Evolutionary conservation across 352 stramenopile genomes (phyloP), one percentile per base, ranked within the genome.

Genomic region (Globisporangium canariense): DNA sequence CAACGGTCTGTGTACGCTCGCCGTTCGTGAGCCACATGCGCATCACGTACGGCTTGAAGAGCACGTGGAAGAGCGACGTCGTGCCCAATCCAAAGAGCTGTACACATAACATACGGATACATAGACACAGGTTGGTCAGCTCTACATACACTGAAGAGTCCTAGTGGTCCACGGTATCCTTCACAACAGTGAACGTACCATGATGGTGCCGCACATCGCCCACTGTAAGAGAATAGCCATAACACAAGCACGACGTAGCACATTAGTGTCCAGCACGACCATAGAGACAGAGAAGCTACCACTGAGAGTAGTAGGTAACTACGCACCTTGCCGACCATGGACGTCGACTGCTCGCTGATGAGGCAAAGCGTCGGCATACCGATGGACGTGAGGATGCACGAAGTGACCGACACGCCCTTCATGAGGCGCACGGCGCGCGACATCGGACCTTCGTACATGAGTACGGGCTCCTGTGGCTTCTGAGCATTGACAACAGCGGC

Each of bases 201-300:
- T 93, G 63, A 95, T 85, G 47, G 86, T 95, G 51, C 86, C 81
- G 68, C 86, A 95, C 86, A 95, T 95, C 54, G 86, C 86, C 86
- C 86, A 95, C 81, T 77, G 55, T 32, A 43, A 18, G 25, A 49
- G 14, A 45, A 58, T 13, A n/a, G 18, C 1, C 5, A 64, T 34
- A 45, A 11, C 5, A 62, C n/a, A 46, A 30, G 13, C 30, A 18
- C 14, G 55, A 28, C 4, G 22, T 8, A n/a, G 3, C 9, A 16
- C 4, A 13, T 61, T 46, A 45, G 36, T 16, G 38, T 16, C 14
- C 3, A 43, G 14, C 18, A 18, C 18, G 11, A 30, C 16, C 43
- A 49, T 10, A 22, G 16, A 22, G 4, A 57, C 16, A n/a, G 2
- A 45, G 11, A 41, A 16, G 36, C 3, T 11, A 41, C 11, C 11